These are phyloP conservation scores for Cydonia oblonga DNA, from an alignment of 331 rosid species.

Conservation along the genomic window DNA sequence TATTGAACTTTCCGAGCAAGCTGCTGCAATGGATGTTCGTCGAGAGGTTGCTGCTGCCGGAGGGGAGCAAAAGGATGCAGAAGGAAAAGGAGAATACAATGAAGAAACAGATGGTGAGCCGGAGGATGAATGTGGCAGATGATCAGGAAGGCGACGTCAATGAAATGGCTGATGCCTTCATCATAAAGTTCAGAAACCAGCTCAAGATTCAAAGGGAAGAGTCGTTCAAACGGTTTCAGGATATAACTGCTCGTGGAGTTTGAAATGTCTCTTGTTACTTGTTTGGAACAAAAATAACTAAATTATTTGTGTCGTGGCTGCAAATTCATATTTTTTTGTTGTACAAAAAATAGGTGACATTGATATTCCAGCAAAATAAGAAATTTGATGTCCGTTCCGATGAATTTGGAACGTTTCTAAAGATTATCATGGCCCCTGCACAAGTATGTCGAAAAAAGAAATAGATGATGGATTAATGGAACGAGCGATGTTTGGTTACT, in stretches of 20 bases:
- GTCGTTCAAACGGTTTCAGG: conserved; percentile 28
- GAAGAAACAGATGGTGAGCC: conserved; percentile 9
- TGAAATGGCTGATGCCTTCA: conserved; percentile 52
- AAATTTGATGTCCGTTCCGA: too few relatives aligned
- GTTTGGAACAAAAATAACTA: not conserved
- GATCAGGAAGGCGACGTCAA: not conserved
- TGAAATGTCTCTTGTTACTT: too few relatives aligned
- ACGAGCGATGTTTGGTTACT: too few relatives aligned
- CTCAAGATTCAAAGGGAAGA: conserved; percentile 48
- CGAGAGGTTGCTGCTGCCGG: conserved; percentile 10
- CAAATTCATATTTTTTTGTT: not conserved
- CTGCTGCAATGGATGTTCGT: conserved; percentile 30
- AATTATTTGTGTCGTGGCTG: too few relatives aligned
- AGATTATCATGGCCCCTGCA: too few relatives aligned
- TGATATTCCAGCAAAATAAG: too few relatives aligned
- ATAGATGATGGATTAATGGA: too few relatives aligned
- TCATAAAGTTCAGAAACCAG: conserved; percentile 45
- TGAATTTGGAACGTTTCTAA: too few relatives aligned
- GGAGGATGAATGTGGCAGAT: not conserved
- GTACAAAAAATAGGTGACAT: not conserved
- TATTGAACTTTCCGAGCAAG: not conserved
- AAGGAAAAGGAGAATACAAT: conserved; percentile 6
- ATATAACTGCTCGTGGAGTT: conserved; percentile 24
- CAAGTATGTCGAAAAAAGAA: too few relatives aligned
- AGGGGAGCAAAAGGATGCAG: conserved; percentile 9